Base-by-base conservation (phyloP, 2,329 filamentous ascomycete genomes). In the Cordyceps cicadae region DNA sequence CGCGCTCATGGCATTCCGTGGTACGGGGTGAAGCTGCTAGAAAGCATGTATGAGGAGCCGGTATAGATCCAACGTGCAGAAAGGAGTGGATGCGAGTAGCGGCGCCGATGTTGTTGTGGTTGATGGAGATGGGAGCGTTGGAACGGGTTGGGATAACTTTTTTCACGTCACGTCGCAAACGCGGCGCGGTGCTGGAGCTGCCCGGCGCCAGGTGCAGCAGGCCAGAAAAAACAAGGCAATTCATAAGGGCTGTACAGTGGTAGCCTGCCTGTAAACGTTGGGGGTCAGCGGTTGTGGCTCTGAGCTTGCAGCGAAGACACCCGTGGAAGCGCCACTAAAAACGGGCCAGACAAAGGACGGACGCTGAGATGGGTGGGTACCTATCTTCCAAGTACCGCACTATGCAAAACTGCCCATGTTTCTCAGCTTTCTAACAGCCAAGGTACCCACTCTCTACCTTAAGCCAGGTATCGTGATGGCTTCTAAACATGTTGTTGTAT, bases 1-100 rank as follows among this genome's bases (percentile, higher is more conserved):
- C 75, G 81, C 83, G 83, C 85, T 90, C 90, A 93, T 93, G 76
- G 85, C 85, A 88, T 87, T 75, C 76, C 77, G 77, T 70, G 70
- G 68, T 70, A 64, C 63, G 37, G 24, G 53, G 19, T 49, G 50
- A 60, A 60, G 50, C 58, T 60, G 15, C 50, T 60, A 54, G 12
- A 12, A 41, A 60, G 58, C 50, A 32, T 60, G 19, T 54, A 49
- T 24, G 21, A 15, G 14, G 14, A n/a, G 6, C 19, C 39, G 39
- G 24, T 8, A 7, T 37, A 19, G 19, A 46, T 52, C 37, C 14
- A 39, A 37, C 39, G 56, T 39, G 39, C 49, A 34, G 39, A 59
- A 14, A 26, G 34, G 49, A 21, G 43, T 48, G 34, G 50, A 37
- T 54, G 58, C 19, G 32, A 32, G 48, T 29, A 26, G 39, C 37